Percentiles rank a stretch among this genome's conserved stretches.
Conservation (phyloP, 768 basidiomycete species). For the Clitopilus passeckerianus region DNA sequence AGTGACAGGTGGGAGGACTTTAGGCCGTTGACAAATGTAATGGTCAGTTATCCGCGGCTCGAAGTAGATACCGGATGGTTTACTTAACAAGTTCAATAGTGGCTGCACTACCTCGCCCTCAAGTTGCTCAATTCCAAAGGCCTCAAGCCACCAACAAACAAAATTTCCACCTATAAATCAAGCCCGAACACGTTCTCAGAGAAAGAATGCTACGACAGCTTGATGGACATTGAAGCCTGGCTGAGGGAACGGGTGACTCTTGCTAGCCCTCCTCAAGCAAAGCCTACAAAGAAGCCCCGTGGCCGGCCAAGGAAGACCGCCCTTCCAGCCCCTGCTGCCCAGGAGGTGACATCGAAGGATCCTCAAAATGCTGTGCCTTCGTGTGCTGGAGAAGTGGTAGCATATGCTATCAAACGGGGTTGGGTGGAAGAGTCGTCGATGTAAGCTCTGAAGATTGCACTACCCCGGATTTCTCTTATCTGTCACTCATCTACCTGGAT, state of each 20-base stretch:
- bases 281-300: conserved; percentile 16
- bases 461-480: conserved; percentile 8
- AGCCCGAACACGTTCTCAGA: conserved; percentile 42
- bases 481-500: conserved; percentile 28
- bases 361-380: not conserved
- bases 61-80: conserved; percentile 5
- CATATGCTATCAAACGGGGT: conserved; percentile 52
- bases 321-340: conserved; percentile 22
- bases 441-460: too few relatives aligned
- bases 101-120: conserved; percentile 79
- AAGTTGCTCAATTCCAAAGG: conserved; percentile 72
- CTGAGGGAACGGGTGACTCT: conserved; percentile 42
- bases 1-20: conserved; percentile 68
- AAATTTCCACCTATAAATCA: conserved; percentile 19
- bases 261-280: conserved; percentile 20
- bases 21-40: conserved; percentile 81
- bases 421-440: conserved; percentile 50
- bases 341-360: not conserved
- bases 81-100: conserved; percentile 42
- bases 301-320: conserved; percentile 29
- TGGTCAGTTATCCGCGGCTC: conserved; percentile 48
- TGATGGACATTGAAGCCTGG: conserved; percentile 61
- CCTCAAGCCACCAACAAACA: conserved; percentile 46
- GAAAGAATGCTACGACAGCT: conserved; percentile 62
- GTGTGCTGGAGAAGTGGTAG: conserved; percentile 60